phyloP scores from a whole-genome alignment of 257 asterid species.

The Orobanche coerulescens region DNA sequence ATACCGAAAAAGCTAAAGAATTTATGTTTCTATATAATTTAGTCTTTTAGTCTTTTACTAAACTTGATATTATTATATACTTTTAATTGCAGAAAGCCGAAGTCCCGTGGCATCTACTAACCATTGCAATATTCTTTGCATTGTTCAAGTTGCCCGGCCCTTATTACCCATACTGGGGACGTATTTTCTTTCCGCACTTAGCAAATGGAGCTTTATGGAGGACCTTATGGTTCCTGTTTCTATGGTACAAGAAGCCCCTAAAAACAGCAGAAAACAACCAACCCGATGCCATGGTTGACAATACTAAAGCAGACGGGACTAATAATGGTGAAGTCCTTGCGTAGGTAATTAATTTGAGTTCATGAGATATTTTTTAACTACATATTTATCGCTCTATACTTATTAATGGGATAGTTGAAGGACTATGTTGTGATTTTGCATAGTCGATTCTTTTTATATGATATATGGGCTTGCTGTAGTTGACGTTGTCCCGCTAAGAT shows the following conservation, averaged over 20 bases:
- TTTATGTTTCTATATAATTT: background rate
- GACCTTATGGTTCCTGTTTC: conserved; percentile 68
- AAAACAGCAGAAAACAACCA: conserved; percentile 27
- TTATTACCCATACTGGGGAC: conserved; percentile 92
- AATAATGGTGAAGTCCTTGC: conserved; percentile 7
- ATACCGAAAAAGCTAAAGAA: background rate
- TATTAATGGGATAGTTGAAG: background rate
- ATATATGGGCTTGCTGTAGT: too few relatives aligned
- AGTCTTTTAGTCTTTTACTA: conserved; percentile 2
- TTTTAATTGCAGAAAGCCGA: conserved; percentile 48
- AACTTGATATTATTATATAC: background rate
- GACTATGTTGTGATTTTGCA: background rate
- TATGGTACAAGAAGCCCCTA: conserved; percentile 52
- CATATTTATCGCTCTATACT: background rate
- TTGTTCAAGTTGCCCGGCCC: conserved; percentile 84
- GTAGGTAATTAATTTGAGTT: conserved; percentile 27
- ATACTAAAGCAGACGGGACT: conserved; percentile 22
- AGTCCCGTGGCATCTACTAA: conserved; percentile 87
- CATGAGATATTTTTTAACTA: background rate
- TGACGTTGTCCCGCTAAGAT: too few relatives aligned
- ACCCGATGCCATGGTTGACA: conserved; percentile 13
- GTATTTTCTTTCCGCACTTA: conserved; percentile 74
- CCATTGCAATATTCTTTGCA: conserved; percentile 42
- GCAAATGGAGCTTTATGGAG: conserved; percentile 79
- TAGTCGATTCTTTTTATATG: background rate